phyloP scores from a whole-genome alignment of 2,329 filamentous ascomycete genomes.

The Cladosporium sphaerospermum region DNA sequence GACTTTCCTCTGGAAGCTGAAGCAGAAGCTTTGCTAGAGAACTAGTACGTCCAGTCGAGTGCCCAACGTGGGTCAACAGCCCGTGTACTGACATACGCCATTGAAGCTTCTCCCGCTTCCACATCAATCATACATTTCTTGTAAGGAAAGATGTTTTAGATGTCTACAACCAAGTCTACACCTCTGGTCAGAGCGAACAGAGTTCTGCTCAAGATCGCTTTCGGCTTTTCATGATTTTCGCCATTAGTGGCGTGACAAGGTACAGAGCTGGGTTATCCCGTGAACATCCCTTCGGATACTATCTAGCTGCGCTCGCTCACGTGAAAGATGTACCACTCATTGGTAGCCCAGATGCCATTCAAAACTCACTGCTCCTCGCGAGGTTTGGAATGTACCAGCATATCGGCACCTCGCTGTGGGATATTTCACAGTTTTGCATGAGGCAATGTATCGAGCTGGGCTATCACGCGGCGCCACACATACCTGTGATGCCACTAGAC shows the following conservation, averaged over 20 bases:
- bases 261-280: constrained; percentile 28
- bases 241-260: constrained; percentile 32
- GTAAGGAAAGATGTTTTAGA: constrained; percentile 4
- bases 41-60: constrained; percentile 8
- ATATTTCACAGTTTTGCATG: constrained; percentile 36
- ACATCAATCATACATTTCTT: constrained; percentile 14
- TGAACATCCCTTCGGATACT: constrained; percentile 39
- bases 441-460: constrained; percentile 37
- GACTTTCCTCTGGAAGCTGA: background rate
- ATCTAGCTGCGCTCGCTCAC: constrained; percentile 32
- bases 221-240: constrained; percentile 34
- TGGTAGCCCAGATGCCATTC: constrained; percentile 31
- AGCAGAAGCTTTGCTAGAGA: constrained; percentile 9
- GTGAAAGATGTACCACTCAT: constrained; percentile 29
- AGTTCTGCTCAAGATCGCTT: constrained; percentile 28
- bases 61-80: background rate
- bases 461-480: constrained; percentile 24
- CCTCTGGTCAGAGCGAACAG: background rate
- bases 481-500: constrained; percentile 19
- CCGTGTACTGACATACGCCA: background rate
- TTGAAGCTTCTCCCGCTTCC: constrained; percentile 13
- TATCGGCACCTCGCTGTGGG: constrained; percentile 38
- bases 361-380: constrained; percentile 37
- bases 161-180: constrained; percentile 12
- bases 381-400: constrained; percentile 41